Evolutionary conservation across 768 basidiomycete species (phyloP), one percentile per base, ranked within the genome.

Genomic region (Artomyces pyxidatus): DNA sequence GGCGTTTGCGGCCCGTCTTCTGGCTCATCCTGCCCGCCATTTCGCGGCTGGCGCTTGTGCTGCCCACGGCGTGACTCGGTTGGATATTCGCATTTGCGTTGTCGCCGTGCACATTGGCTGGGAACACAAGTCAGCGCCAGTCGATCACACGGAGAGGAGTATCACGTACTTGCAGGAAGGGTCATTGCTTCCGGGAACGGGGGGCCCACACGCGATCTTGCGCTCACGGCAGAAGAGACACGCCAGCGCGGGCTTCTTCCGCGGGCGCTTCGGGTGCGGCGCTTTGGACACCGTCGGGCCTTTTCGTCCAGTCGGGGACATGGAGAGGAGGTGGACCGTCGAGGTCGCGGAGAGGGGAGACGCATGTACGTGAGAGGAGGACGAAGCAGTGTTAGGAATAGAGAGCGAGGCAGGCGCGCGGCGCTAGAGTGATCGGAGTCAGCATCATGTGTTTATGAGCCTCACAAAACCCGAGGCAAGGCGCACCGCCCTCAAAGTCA

Each of bases 151-250:
- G 37, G 22, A 19, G 38, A 48, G n/a, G 17, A 16, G 17, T 3
- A 25, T 23, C 12, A 55, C 56, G 26, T 38, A 57, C 56, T 57
- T 57, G 56, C 56, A 57, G 7, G 53, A 45, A 16, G 53, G 42
- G 41, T 57, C 49, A 9, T 54, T 46, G 44, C 49, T 51, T 38
- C 53, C 56, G 5, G 42, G 44, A 1, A 49, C 48, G 11, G 56
- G 56, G 47, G 53, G 49, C 16, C 53, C 66, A 51, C 71, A 72
- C 1, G 68, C 68, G 39, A 72, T 71, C 62, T 72, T 72, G 23
- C 71, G 65, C 48, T 70, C 68, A 17, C 69, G 58, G 50, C 71
- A 72, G 49, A 72, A 72, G 12, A 66, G 58, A 48, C 71, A 72
- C 6, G 70, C 69, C 21, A 69, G 54, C 26, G 62, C 53, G 23